Evolutionary conservation across 768 basidiomycete genomes (phyloP).

Genomic region (Russula sp.): DNA sequence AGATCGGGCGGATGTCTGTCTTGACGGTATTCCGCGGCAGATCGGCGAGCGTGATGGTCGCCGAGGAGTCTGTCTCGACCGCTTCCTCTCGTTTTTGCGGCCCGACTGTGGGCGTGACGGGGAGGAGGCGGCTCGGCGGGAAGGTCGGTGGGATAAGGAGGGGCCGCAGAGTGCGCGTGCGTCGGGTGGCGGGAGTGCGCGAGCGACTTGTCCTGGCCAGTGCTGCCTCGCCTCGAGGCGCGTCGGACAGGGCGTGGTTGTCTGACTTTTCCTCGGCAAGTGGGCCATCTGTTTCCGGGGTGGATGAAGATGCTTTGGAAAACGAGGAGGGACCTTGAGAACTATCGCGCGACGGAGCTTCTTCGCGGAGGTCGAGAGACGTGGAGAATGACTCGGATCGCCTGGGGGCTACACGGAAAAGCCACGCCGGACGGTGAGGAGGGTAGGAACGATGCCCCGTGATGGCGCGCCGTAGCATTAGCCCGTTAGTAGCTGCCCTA

Average conservation of each 20-base stretch:
- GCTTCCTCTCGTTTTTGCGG: not conserved
- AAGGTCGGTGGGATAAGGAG: conserved; percentile 5
- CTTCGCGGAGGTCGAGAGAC: not conserved
- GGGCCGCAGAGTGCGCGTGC: not conserved
- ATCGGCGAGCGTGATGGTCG: not conserved
- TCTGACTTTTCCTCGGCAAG: not conserved
- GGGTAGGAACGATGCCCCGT: not conserved
- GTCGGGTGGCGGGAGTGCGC: not conserved
- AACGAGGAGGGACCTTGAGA: not conserved
- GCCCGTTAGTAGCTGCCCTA: too few species aligned
- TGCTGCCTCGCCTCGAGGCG: not conserved
- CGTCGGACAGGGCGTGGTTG: too few species aligned
- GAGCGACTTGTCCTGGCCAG: not conserved
- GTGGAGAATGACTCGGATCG: not conserved
- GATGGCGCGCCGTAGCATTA: conserved; percentile 1
- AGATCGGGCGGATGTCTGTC: conserved; percentile 3
- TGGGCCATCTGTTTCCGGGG: not conserved
- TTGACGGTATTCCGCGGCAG: not conserved
- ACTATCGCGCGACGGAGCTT: not conserved
- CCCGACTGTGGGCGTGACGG: not conserved
- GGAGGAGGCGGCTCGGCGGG: not conserved
- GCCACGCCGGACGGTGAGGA: not conserved
- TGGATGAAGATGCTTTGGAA: not conserved
- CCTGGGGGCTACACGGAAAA: too few species aligned
- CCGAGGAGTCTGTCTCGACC: not conserved